Evolutionary conservation across 2,329 filamentous ascomycete genomes (phyloP), one percentile per base, ranked within the genome.

Genomic region (Colletotrichum sojae): DNA sequence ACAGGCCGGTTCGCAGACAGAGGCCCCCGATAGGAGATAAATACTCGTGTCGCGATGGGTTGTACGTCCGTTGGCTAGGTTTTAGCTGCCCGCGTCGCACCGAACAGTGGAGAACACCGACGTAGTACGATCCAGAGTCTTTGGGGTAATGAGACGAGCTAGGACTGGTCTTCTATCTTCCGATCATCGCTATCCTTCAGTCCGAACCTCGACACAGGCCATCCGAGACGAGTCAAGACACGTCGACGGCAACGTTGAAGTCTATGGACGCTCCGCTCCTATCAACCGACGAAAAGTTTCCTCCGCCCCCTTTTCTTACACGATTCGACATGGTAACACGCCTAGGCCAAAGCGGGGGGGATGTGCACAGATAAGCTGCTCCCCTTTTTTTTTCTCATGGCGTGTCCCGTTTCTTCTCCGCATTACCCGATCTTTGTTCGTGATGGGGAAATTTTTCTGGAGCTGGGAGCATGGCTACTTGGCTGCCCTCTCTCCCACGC

Each of bases 171-270:
- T 8, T 36, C 31, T 36, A 36, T 36, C 31, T 36, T 36, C 49
- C 22, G 22, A 62, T 36, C 51, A 46, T 46, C 49, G 51, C 40
- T 36, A 36, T 36, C 5, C 6, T 46, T 39, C 40, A 36, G 39
- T 39, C 16, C 6, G 4, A 31, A 36, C 18, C 6, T 45, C n/a
- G 12, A 55, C 48, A 59, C 12, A 43, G 31, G 22, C 27, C 52
- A 15, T 2, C 25, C 10, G 51, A 12, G 22, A 66, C 18, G 16
- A 39, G 9, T 39, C 59, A 62, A 15, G 52, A 60, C 31, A 36
- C 31, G 31, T 36, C 31, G 3, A 49, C 18, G n/a, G 55, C 22
- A 60, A 66, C 66, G 61, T 69, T 60, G 43, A 66, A 60, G 36
- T 49, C 18, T 18, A 40, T 10, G 48, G 43, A 13, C 43, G 36